phyloP scores from a whole-genome alignment of 805 yeast species.

The Wickerhamiella sorbophila region DNA sequence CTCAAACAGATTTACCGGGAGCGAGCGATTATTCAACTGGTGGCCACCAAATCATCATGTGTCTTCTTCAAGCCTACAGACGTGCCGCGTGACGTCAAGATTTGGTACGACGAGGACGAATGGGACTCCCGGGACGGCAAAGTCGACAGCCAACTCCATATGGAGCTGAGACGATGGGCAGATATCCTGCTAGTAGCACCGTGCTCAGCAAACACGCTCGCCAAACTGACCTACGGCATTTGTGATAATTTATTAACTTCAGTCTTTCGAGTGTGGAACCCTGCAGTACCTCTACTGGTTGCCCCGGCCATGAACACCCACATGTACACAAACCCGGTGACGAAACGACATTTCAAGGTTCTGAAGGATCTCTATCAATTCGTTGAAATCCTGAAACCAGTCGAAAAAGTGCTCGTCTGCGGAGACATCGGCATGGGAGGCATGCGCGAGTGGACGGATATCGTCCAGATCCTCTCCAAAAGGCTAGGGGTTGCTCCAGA shows the following conservation, averaged over 20 bases:
- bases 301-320: constrained; percentile 97
- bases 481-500: constrained; percentile 22
- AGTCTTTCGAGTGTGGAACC: constrained; percentile 91
- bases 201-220: constrained; percentile 79
- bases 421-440: constrained; percentile 99
- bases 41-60: constrained; percentile 41
- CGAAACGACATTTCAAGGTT: constrained; percentile 63
- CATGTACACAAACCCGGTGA: constrained; percentile 78
- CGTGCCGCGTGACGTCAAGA: constrained; percentile 43
- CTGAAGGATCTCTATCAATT: constrained; percentile 82
- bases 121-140: constrained; percentile 72
- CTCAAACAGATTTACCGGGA: constrained; percentile 61
- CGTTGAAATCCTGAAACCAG: constrained; percentile 80
- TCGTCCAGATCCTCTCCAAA: constrained; percentile 66
- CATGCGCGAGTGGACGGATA: constrained; percentile 93
- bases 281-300: constrained; percentile 70
- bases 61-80: constrained; percentile 24
- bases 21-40: constrained; percentile 68
- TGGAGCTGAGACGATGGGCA: constrained; percentile 92
- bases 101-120: constrained; percentile 90
- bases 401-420: constrained; percentile 86
- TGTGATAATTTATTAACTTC: constrained; percentile 86
- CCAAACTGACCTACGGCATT: constrained; percentile 78
- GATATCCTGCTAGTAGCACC: constrained; percentile 88
- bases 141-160: constrained; percentile 80